A percentile compares a stretch with the other conserved stretches of the same genome.
Evolutionary conservation across 2,329 filamentous ascomycete genomes (phyloP).

Genomic region (Aquanectria penicillioides): DNA sequence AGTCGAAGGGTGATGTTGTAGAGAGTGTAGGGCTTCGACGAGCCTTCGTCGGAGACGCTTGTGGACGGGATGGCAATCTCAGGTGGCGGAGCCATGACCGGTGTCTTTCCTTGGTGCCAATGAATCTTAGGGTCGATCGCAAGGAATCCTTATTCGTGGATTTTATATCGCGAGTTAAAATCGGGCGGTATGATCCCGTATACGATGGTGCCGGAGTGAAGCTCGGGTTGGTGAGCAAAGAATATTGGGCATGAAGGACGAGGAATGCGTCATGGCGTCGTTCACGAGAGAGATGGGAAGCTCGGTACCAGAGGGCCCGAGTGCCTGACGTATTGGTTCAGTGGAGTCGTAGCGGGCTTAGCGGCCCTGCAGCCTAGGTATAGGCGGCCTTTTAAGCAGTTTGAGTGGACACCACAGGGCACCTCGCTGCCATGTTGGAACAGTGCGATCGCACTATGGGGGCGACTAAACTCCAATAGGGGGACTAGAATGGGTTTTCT

Average conservation of each 20-base stretch:
- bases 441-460: slow-evolving; percentile 3
- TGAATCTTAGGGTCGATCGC: background rate
- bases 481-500: slow-evolving; percentile 1
- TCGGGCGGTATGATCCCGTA: background rate
- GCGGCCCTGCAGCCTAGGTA: slow-evolving; percentile 6
- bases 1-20: slow-evolving; percentile 84
- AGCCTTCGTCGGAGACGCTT: slow-evolving; percentile 61
- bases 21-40: slow-evolving; percentile 75
- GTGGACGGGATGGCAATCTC: slow-evolving; percentile 77
- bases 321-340: slow-evolving; percentile 23
- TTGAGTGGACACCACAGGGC: slow-evolving; percentile 3
- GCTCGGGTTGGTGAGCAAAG: slow-evolving; percentile 5
- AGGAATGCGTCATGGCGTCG: slow-evolving; percentile 32
- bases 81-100: slow-evolving; percentile 69
- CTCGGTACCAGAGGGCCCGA: slow-evolving; percentile 1
- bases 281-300: slow-evolving; percentile 9
- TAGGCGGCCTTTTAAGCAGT: slow-evolving; percentile 9
- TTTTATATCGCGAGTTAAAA: background rate
- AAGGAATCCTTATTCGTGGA: background rate
- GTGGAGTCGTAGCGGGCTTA: slow-evolving; percentile 17
- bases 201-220: background rate
- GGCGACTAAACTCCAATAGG: slow-evolving; percentile 11
- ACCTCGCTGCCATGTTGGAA: background rate
- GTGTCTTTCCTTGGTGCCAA: slow-evolving; percentile 14
- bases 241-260: slow-evolving; percentile 22